phyloP scores from a whole-genome alignment of 169 alveolate species.

The Babesia gibsoni region DNA sequence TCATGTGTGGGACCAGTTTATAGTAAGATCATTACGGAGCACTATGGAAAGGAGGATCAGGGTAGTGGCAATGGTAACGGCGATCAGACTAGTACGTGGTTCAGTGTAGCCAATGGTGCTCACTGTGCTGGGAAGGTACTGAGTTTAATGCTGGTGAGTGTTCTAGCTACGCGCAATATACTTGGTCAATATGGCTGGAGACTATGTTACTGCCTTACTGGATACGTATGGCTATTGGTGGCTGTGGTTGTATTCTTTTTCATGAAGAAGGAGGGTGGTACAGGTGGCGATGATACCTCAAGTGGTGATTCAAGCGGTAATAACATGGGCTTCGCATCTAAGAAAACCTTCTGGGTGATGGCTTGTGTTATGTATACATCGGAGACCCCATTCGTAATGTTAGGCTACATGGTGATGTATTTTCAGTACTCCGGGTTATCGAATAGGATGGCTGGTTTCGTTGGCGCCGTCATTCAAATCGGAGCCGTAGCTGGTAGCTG shows the following conservation, averaged over 20 bases:
- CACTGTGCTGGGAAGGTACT: no score
- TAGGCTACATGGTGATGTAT: slow-evolving; percentile 84
- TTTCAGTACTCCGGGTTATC: slow-evolving; percentile 86
- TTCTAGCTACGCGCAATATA: neutral
- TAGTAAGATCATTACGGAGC: no score
- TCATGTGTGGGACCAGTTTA: no score
- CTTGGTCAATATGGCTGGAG: slow-evolving; percentile 37
- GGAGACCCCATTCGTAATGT: slow-evolving; percentile 87
- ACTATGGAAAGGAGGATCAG: no score
- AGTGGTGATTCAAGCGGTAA: no score
- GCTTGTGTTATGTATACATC: slow-evolving; percentile 68
- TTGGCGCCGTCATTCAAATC: slow-evolving; percentile 76
- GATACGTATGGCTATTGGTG: neutral
- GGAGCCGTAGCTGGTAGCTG: slow-evolving; percentile 88
- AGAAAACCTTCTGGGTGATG: slow-evolving; percentile 29
- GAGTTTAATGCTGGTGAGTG: no score
- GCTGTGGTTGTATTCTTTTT: neutral
- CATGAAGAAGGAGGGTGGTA: no score
- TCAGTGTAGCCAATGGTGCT: no score
- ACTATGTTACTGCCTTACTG: neutral
- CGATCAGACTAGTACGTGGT: no score
- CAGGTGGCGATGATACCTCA: no score
- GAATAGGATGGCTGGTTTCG: slow-evolving; percentile 81
- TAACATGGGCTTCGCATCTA: no score
- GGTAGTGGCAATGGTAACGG: no score